phyloP scores from a whole-genome alignment of 306 rosid species.

The Adenanthera pavonina region DNA sequence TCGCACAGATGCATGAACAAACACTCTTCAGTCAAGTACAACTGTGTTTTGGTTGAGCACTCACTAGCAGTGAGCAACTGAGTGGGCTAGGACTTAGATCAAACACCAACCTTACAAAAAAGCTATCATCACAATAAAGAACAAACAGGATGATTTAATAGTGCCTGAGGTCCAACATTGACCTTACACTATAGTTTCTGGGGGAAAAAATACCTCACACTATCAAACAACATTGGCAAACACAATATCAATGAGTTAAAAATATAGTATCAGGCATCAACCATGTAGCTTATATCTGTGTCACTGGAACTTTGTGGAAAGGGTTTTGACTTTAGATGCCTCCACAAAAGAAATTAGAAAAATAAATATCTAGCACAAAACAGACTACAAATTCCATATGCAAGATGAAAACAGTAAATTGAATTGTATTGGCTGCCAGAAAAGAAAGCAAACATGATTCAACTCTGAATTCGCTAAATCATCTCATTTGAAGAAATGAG shows the following conservation, averaged over 20 bases:
- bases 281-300: neutral
- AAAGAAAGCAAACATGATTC: slow-evolving; percentile 1
- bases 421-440: neutral
- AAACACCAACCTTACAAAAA: neutral
- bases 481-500: neutral
- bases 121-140: slow-evolving; percentile 12
- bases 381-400: neutral
- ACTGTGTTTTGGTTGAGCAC: neutral
- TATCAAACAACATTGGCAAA: too few relatives aligned
- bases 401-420: too few relatives aligned
- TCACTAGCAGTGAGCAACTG: neutral
- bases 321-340: neutral
- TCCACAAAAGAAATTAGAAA: neutral
- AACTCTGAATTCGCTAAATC: neutral
- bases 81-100: neutral
- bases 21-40: neutral
- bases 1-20: neutral
- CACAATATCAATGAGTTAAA: too few relatives aligned
- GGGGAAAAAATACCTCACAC: too few relatives aligned
- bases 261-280: neutral
- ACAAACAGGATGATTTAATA: neutral
- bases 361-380: neutral
- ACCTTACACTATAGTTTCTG: neutral
- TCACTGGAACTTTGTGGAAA: neutral
- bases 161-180: slow-evolving; percentile 8